These are phyloP conservation scores for Penicillium rolfsii DNA, from an alignment of 2,329 filamentous ascomycete species.

Conservation along the genomic window DNA sequence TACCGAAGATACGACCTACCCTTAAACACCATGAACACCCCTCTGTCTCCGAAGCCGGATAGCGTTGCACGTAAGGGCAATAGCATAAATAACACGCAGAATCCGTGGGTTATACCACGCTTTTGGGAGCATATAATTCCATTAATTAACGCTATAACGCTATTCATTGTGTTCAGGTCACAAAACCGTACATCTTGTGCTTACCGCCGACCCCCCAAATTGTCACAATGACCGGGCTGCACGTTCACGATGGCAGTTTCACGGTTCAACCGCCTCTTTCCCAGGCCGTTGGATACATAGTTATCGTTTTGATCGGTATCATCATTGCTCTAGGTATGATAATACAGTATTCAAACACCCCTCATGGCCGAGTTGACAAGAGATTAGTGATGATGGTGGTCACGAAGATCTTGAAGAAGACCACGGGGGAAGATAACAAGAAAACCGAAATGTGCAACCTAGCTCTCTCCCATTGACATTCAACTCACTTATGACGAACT, in stretches of 20 bases:
- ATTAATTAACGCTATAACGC: background rate
- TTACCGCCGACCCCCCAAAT: background rate
- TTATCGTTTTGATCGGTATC: constrained; percentile 48
- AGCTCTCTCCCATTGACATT: background rate
- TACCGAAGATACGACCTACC: background rate
- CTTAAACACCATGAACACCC: constrained; percentile 4
- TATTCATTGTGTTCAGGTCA: background rate
- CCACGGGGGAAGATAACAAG: constrained; percentile 55
- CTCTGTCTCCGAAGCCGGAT: constrained; percentile 1
- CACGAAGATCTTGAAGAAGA: constrained; percentile 53
- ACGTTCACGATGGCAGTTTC: constrained; percentile 21
- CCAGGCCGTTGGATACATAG: constrained; percentile 48
- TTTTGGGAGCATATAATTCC: background rate
- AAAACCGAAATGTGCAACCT: constrained; percentile 54
- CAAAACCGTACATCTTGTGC: background rate
- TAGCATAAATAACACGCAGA: constrained; percentile 16
- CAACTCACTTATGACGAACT: constrained; percentile 3
- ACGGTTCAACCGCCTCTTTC: constrained; percentile 40
- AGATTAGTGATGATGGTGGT: constrained; percentile 51
- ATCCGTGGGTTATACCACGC: background rate
- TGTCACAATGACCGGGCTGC: constrained; percentile 20
- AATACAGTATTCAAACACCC: too few relatives aligned
- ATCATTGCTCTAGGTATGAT: constrained; percentile 45
- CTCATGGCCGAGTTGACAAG: constrained; percentile 8
- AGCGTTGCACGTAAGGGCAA: background rate